A percentile compares a stretch with the other conserved stretches of the same genome.
phyloP scores from a whole-genome alignment of 1,139 yeast genomes.

The Magnusiomyces paraingens region DNA sequence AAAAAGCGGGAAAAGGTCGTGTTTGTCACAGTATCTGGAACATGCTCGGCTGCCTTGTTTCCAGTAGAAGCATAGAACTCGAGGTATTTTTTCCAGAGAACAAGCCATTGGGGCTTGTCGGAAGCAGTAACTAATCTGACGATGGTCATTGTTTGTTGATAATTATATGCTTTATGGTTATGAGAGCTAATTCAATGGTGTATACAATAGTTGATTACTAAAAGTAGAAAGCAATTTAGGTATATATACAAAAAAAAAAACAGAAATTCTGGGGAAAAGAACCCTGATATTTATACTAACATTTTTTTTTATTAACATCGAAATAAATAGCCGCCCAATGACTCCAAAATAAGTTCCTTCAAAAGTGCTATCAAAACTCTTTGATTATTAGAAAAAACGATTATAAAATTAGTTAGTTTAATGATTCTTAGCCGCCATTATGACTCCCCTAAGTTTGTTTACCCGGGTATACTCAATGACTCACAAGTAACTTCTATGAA shows the following conservation, averaged over 20 bases:
- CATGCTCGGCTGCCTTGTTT: slow-evolving; percentile 7
- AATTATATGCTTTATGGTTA: too few relatives aligned
- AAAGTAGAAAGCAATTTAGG: neutral
- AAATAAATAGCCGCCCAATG: too few relatives aligned
- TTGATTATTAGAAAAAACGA: neutral
- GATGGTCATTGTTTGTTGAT: too few relatives aligned
- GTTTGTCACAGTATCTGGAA: slow-evolving; percentile 37
- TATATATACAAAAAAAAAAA: neutral
- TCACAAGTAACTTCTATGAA: neutral
- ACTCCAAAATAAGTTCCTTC: too few relatives aligned
- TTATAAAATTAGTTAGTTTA: neutral
- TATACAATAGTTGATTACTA: neutral
- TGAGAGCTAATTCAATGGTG: too few relatives aligned
- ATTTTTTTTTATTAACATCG: too few relatives aligned
- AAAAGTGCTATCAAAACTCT: neutral
- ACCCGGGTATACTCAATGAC: too few relatives aligned
- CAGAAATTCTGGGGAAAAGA: too few relatives aligned
- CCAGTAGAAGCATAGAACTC: slow-evolving; percentile 39
- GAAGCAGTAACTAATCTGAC: slow-evolving; percentile 38
- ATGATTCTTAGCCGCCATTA: neutral
- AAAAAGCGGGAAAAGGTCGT: slow-evolving; percentile 43
- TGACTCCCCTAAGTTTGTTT: too few relatives aligned
- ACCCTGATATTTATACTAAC: too few relatives aligned
- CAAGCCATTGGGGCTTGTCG: slow-evolving; percentile 41
- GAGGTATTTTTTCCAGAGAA: slow-evolving; percentile 40